phyloP scores from a whole-genome alignment of 352 stramenopile genomes.

The Peronospora farinosa region DNA sequence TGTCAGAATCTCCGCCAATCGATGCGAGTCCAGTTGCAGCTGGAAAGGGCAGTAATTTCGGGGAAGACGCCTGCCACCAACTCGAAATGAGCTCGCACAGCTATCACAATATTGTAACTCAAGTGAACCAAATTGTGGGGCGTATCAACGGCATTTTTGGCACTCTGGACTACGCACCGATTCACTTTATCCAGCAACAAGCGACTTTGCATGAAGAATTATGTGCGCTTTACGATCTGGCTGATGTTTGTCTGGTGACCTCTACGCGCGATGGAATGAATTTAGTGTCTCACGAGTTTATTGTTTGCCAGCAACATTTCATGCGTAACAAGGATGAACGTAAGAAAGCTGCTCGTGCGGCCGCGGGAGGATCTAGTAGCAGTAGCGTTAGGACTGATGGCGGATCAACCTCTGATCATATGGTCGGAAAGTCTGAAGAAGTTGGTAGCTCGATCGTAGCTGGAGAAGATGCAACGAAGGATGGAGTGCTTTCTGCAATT shows the following conservation, averaged over 20 bases:
- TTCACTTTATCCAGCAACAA: slow-evolving; percentile 87
- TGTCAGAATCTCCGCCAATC: slow-evolving; percentile 23
- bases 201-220: slow-evolving; percentile 77
- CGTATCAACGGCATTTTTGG: slow-evolving; percentile 87
- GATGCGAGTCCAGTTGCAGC: slow-evolving; percentile 15
- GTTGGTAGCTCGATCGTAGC: not conserved
- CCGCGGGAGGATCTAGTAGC: slow-evolving; percentile 5
- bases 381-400: slow-evolving; percentile 2
- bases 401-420: not conserved
- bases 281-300: slow-evolving; percentile 85
- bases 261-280: slow-evolving; percentile 89
- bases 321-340: slow-evolving; percentile 72
- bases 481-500: slow-evolving; percentile 19
- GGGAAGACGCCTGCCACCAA: slow-evolving; percentile 43
- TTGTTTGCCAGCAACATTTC: slow-evolving; percentile 83
- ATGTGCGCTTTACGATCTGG: slow-evolving; percentile 84
- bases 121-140: slow-evolving; percentile 86
- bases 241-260: slow-evolving; percentile 85
- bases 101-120: slow-evolving; percentile 59
- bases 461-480: slow-evolving; percentile 3
- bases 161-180: slow-evolving; percentile 83
- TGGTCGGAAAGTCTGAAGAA: not conserved
- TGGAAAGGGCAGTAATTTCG: slow-evolving; percentile 24
- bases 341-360: slow-evolving; percentile 39
- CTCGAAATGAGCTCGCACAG: slow-evolving; percentile 76